These are phyloP conservation scores for Phytopythium helicoides DNA, from an alignment of 352 stramenopile species.

Conservation along the genomic window DNA sequence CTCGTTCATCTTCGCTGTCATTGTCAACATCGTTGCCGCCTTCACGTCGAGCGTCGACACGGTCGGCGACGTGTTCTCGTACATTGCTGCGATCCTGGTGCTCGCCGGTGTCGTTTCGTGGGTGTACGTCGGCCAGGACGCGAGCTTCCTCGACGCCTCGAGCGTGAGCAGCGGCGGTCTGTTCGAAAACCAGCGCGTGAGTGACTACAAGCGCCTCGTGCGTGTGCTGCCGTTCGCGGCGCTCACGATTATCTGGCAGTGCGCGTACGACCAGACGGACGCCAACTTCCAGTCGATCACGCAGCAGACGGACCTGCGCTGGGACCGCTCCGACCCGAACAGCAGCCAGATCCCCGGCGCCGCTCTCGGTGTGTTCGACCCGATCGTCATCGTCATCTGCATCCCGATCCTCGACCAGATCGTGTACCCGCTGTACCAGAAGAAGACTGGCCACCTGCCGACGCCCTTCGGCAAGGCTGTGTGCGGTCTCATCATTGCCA, in stretches of 20 bases:
- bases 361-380: constrained; percentile 49
- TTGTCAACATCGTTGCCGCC: constrained; percentile 47
- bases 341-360: constrained; percentile 51
- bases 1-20: constrained; percentile 28
- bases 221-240: constrained; percentile 46
- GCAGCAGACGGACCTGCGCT: constrained; percentile 62
- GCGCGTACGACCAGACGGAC: constrained; percentile 60
- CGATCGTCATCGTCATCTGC: constrained; percentile 34
- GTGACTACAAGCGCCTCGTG: constrained; percentile 48
- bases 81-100: constrained; percentile 26
- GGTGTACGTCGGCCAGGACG: constrained; percentile 32
- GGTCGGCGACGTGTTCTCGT: constrained; percentile 39
- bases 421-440: constrained; percentile 36
- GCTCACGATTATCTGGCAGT: constrained; percentile 66
- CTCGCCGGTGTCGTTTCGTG: constrained; percentile 29
- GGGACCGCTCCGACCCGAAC: constrained; percentile 27
- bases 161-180: constrained; percentile 30
- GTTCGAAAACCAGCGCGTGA: constrained; percentile 39
- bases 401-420: constrained; percentile 35
- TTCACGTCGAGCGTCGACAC: constrained; percentile 47
- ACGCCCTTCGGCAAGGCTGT: constrained; percentile 34
- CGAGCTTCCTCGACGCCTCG: constrained; percentile 35
- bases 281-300: constrained; percentile 75
- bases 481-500: constrained; percentile 21
- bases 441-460: constrained; percentile 20